A percentile compares a stretch with the other conserved stretches of the same genome.
These are phyloP conservation scores for Luzula sylvatica DNA, from an alignment of 176 grass and related monocot genomes.

Conservation along the genomic window DNA sequence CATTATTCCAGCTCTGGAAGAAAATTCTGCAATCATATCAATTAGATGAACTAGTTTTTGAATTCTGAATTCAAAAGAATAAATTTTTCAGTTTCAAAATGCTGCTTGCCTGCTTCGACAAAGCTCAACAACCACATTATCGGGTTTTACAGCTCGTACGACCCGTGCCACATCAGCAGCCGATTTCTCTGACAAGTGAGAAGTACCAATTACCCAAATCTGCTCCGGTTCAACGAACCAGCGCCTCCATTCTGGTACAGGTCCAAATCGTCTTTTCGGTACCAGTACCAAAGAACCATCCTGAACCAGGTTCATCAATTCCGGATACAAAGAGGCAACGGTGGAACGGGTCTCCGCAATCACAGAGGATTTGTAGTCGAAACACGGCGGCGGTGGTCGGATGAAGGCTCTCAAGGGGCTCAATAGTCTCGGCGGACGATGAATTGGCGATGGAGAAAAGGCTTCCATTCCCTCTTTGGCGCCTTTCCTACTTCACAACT, in stretches of 20 bases:
- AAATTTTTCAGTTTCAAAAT: background rate
- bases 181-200: conserved; percentile 66
- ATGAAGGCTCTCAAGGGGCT: conserved; percentile 31
- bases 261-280: conserved; percentile 62
- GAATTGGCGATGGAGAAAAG: background rate
- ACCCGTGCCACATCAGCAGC: conserved; percentile 55
- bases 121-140: conserved; percentile 93
- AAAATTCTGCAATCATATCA: conserved; percentile 41
- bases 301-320: conserved; percentile 57
- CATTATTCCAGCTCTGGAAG: conserved; percentile 95
- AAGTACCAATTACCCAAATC: conserved; percentile 79
- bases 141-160: conserved; percentile 45
- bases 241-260: conserved; percentile 67
- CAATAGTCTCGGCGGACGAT: conserved; percentile 18
- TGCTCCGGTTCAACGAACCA: conserved; percentile 70
- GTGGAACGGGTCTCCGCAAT: conserved; percentile 50
- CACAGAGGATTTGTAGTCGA: conserved; percentile 60
- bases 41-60: conserved; percentile 19
- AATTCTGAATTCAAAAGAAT: background rate
- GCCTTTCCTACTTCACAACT: background rate
- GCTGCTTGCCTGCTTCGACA: conserved; percentile 82
- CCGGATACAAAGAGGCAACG: conserved; percentile 29
- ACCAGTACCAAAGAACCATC: conserved; percentile 67
- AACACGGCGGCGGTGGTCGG: conserved; percentile 58
- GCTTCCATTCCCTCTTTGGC: background rate